Conservation (phyloP, 75 land plant species). For the Pinus tabuliformis region DNA sequence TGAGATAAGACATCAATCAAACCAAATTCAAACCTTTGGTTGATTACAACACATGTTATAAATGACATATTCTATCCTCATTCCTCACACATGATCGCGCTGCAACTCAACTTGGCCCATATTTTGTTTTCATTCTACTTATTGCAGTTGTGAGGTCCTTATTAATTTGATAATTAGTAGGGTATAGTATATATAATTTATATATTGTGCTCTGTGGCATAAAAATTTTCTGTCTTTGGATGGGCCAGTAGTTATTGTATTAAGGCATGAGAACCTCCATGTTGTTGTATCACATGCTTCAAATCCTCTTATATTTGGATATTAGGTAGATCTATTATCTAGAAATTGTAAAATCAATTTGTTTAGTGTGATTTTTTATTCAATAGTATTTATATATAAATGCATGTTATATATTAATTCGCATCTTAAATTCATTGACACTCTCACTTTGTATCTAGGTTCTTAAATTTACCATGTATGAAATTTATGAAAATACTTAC, state of each 20-base stretch:
- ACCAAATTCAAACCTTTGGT: too few relatives aligned
- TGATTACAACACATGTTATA: too few relatives aligned
- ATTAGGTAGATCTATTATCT: conserved; percentile 49
- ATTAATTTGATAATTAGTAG: background rate
- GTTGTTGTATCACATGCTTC: conserved; percentile 85
- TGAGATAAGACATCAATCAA: too few relatives aligned
- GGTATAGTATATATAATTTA: conserved; percentile 2
- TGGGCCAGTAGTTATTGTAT: conserved; percentile 90
- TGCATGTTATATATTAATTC: background rate
- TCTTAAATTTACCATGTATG: conserved; percentile 61
- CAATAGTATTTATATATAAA: background rate
- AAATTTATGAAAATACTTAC: conserved; percentile 40
- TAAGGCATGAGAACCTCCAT: conserved; percentile 62
- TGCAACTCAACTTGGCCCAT: too few relatives aligned
- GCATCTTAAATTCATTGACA: background rate
- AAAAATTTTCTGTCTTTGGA: conserved; percentile 60
- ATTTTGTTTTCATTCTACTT: too few relatives aligned
- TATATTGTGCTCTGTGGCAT: conserved; percentile 26
- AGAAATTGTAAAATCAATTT: background rate
- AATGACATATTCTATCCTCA: too few relatives aligned
- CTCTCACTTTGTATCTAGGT: conserved; percentile 32
- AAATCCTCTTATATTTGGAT: conserved; percentile 62
- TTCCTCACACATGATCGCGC: too few relatives aligned
- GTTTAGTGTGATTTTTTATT: background rate
- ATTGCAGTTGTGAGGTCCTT: too few relatives aligned